Evolutionary conservation across 2,329 filamentous ascomycete species (phyloP).

Genomic region (Neurospora sp.): DNA sequence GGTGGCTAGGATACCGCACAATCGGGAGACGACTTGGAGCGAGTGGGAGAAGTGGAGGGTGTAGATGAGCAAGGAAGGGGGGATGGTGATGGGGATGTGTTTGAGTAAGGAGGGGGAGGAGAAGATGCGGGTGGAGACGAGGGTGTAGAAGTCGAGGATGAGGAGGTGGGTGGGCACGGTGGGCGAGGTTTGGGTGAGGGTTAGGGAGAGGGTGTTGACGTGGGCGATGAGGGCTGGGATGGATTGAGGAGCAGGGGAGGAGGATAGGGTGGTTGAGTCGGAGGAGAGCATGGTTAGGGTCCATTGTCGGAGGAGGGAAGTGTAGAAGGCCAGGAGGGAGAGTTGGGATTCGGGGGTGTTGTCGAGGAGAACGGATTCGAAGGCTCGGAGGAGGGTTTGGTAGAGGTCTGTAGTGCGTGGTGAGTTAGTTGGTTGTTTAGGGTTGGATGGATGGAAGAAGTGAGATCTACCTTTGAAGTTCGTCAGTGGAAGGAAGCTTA

Average conservation of each 20-base stretch:
- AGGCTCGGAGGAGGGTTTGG: constrained; percentile 34
- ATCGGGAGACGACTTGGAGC: constrained; percentile 53
- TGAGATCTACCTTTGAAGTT: constrained; percentile 42
- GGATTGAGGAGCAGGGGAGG: constrained; percentile 25
- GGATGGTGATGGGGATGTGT: constrained; percentile 57
- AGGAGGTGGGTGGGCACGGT: constrained; percentile 37
- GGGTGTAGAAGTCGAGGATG: constrained; percentile 61
- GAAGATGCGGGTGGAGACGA: constrained; percentile 42
- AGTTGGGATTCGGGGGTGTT: constrained; percentile 43
- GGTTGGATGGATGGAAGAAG: neutral
- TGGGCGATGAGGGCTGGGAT: constrained; percentile 36
- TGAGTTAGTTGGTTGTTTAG: constrained; percentile 13
- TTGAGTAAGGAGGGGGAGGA: constrained; percentile 39
- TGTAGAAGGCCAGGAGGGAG: constrained; percentile 58
- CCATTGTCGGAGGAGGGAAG: constrained; percentile 54
- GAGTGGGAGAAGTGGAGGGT: constrained; percentile 58
- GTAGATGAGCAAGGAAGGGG: constrained; percentile 59
- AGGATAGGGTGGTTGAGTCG: constrained; percentile 20
- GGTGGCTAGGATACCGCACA: constrained; percentile 57
- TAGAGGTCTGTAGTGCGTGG: constrained; percentile 36
- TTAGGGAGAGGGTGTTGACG: constrained; percentile 46
- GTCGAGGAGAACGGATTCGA: constrained; percentile 43
- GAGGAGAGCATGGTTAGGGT: constrained; percentile 32
- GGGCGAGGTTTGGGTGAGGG: constrained; percentile 45
- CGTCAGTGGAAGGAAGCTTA: constrained; percentile 44